phyloP scores from a whole-genome alignment of 441 rosid species.

The Bocquillonia castaneifolia region DNA sequence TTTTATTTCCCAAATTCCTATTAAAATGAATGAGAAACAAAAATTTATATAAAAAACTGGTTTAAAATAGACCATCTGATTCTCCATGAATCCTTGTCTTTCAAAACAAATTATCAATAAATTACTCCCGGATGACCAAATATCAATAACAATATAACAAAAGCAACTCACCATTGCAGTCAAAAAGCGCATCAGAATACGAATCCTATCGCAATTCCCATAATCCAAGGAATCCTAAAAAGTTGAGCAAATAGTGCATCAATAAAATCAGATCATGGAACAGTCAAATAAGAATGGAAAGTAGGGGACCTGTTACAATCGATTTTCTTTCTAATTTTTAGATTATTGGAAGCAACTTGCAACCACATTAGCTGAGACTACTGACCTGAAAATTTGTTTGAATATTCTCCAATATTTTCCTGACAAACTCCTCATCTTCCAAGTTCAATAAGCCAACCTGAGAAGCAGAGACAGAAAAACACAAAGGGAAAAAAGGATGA shows the following conservation, averaged over 20 bases:
- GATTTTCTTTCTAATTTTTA: no score
- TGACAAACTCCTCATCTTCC: constrained; percentile 86
- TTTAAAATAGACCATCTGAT: neutral
- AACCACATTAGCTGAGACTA: constrained; percentile 11
- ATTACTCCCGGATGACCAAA: constrained; percentile 9
- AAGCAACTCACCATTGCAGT: constrained; percentile 66
- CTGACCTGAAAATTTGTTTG: constrained; percentile 74
- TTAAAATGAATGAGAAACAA: neutral
- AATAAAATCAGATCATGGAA: constrained; percentile 8
- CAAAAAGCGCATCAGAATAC: constrained; percentile 79
- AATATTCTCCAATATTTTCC: constrained; percentile 50
- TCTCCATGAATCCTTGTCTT: neutral
- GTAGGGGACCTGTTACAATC: no score
- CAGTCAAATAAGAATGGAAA: constrained; percentile 7
- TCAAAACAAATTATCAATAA: neutral
- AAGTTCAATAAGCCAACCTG: constrained; percentile 87
- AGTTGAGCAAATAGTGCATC: neutral
- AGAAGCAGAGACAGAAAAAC: constrained; percentile 21
- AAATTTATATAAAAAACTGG: neutral
- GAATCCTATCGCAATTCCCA: constrained; percentile 69
- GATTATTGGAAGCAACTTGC: neutral
- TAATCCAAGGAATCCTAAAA: constrained; percentile 73
- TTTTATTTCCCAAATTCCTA: neutral
- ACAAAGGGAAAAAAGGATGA: constrained; percentile 13
- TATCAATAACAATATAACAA: constrained; percentile 14